These are phyloP conservation scores for Pythium rishiriense DNA, from an alignment of 352 stramenopile genomes.

Conservation along the genomic window DNA sequence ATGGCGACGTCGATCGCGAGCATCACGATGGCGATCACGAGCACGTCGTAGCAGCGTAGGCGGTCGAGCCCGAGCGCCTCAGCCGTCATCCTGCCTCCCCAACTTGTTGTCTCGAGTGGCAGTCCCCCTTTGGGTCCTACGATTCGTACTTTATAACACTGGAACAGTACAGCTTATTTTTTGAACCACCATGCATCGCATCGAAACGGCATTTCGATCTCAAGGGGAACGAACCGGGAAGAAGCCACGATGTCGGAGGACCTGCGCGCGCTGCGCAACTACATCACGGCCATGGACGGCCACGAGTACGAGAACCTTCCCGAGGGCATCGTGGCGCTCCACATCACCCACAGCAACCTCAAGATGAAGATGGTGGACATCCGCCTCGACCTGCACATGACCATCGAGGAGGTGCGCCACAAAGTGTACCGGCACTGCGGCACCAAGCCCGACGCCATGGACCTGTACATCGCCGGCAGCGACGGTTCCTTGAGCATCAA, in stretches of 20 bases:
- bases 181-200: neutral
- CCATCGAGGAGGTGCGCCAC: conserved; percentile 86
- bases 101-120: neutral
- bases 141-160: conserved; percentile 17
- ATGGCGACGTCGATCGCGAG: conserved; percentile 52
- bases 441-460: conserved; percentile 91
- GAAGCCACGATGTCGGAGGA: conserved; percentile 66
- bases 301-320: conserved; percentile 85
- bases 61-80: conserved; percentile 42
- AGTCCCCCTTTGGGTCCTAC: neutral
- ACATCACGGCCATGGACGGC: conserved; percentile 86
- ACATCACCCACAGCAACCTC: conserved; percentile 98
- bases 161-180: neutral
- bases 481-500: conserved; percentile 49
- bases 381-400: conserved; percentile 93
- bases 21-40: conserved; percentile 62
- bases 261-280: conserved; percentile 68
- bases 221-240: neutral
- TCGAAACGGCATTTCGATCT: conserved; percentile 17
- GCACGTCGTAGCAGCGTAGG: conserved; percentile 72
- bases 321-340: conserved; percentile 91
- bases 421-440: conserved; percentile 96
- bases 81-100: conserved; percentile 17
- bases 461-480: conserved; percentile 58
- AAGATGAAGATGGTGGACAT: conserved; percentile 96